Evolutionary conservation across 2,329 filamentous ascomycete species (phyloP).

Genomic region (Alternaria sp.): DNA sequence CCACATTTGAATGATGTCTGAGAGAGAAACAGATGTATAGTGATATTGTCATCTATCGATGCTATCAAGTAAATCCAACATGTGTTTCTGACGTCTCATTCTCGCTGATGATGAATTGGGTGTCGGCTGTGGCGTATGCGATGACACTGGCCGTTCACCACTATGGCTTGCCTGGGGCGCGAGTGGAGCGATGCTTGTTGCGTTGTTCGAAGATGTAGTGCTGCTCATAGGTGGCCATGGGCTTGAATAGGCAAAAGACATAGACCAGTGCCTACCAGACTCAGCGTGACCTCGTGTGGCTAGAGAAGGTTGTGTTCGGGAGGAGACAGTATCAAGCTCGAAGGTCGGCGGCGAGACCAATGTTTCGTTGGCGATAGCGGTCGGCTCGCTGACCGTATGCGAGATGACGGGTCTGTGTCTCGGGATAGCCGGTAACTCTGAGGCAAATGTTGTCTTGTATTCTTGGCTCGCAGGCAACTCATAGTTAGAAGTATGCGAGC

Average conservation of each 20-base stretch:
- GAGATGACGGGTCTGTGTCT: slow-evolving; percentile 8
- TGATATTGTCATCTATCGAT: slow-evolving; percentile 5
- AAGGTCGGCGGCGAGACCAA: not conserved
- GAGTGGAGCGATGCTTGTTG: not conserved
- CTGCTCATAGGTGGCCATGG: not conserved
- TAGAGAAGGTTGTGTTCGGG: no score
- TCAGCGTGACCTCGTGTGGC: not conserved
- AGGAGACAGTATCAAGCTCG: not conserved
- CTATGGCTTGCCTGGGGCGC: not conserved
- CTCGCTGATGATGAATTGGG: slow-evolving; percentile 2
- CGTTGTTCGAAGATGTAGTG: not conserved
- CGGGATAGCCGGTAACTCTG: slow-evolving; percentile 4
- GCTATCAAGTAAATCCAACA: slow-evolving; percentile 20
- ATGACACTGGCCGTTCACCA: not conserved
- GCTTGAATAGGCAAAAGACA: not conserved
- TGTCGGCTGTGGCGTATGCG: not conserved
- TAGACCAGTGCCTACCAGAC: not conserved
- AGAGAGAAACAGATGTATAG: no score
- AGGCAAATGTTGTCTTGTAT: not conserved
- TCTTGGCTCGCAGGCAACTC: not conserved
- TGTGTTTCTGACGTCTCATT: slow-evolving; percentile 22
- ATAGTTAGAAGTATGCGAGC: not conserved
- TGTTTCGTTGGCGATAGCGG: not conserved
- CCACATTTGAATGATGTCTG: no score
- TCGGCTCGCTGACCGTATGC: slow-evolving; percentile 11